Conservation (phyloP, 2,329 filamentous ascomycete species). For the Sclerotinia glacialis region DNA sequence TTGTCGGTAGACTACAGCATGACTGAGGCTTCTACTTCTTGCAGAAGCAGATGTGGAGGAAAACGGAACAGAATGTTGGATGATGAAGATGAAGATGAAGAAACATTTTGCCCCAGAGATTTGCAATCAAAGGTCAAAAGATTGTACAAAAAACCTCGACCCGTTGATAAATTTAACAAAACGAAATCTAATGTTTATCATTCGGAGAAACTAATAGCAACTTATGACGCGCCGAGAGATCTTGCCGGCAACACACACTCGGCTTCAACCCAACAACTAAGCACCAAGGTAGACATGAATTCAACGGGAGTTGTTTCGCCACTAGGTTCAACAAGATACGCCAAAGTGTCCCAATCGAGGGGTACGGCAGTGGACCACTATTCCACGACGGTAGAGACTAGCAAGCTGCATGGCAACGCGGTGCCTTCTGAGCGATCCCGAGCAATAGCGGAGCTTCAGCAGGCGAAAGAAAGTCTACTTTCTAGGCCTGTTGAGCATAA, state of each 20-base stretch:
- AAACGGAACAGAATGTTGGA: constrained; percentile 7
- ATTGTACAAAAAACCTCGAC: background rate
- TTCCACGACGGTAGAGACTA: background rate
- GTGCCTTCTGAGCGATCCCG: constrained; percentile 10
- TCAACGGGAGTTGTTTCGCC: background rate
- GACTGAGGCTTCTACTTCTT: background rate
- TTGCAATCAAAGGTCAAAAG: constrained; percentile 8
- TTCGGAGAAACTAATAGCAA: background rate
- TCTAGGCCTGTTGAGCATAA: background rate
- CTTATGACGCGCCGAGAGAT: no score
- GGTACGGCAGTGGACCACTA: background rate
- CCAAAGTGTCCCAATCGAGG: background rate
- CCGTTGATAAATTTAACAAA: background rate
- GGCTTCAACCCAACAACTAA: background rate
- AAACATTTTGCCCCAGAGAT: background rate
- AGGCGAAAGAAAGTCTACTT: background rate
- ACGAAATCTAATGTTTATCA: background rate
- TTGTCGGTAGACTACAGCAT: background rate
- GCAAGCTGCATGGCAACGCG: background rate
- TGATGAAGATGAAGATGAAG: background rate
- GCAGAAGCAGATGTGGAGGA: background rate
- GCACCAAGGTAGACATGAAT: background rate
- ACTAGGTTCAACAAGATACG: background rate
- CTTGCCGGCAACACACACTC: background rate
- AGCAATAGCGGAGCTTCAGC: constrained; percentile 7